These are phyloP conservation scores for Platismatia glauca DNA, from an alignment of 495 filamentous ascomycete species.

Conservation along the genomic window DNA sequence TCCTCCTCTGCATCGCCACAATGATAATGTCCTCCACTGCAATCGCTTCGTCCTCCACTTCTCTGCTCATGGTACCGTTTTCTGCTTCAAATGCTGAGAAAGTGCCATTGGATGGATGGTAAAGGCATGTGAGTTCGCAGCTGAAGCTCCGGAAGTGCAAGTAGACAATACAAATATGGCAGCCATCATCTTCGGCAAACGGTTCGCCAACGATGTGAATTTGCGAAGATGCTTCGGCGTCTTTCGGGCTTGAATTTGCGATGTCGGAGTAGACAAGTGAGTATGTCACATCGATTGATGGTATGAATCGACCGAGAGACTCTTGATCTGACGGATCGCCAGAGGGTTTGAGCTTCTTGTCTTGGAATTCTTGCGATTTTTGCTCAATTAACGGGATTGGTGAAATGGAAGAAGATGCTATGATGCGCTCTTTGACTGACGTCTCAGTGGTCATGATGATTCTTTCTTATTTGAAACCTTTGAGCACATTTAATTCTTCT, in stretches of 20 bases:
- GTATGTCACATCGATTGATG: neutral
- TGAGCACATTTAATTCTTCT: neutral
- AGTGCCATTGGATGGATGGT: neutral
- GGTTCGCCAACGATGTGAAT: neutral
- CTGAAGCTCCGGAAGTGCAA: neutral
- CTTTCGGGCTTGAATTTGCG: neutral
- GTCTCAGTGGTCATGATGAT: neutral
- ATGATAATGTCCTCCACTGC: neutral
- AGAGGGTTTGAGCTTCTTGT: neutral
- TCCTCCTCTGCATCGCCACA: constrained; percentile 1
- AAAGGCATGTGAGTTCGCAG: constrained; percentile 1
- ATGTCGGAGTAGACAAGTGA: neutral
- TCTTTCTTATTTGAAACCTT: neutral
- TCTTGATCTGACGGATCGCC: neutral
- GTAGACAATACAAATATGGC: neutral
- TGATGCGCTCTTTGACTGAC: neutral
- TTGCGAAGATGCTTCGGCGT: neutral
- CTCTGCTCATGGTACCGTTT: neutral
- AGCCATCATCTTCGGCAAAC: neutral
- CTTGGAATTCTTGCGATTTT: neutral
- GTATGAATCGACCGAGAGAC: neutral
- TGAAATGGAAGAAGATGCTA: neutral
- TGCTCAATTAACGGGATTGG: neutral
- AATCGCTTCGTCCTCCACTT: neutral
- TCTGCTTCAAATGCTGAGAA: neutral